phyloP scores from a whole-genome alignment of 2,329 filamentous ascomycete species.

The Alternaria solani region DNA sequence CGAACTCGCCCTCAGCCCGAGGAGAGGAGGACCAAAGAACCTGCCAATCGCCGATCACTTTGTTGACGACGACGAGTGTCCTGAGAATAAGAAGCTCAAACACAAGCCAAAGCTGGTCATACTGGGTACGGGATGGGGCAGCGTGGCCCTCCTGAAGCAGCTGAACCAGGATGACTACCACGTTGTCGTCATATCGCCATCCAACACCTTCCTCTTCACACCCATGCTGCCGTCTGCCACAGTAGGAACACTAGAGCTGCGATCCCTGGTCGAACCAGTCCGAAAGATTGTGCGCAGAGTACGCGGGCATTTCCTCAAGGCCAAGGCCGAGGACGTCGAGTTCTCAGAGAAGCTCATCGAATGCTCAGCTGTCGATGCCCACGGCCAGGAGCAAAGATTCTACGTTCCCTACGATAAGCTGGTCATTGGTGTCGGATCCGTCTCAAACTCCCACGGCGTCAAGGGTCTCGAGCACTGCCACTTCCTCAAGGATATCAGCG shows the following conservation, averaged over 20 bases:
- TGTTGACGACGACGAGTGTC: constrained; percentile 86
- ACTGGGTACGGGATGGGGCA: constrained; percentile 93
- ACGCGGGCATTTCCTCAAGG: constrained; percentile 88
- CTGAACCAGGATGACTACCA: constrained; percentile 92
- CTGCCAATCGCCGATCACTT: constrained; percentile 87
- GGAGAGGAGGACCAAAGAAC: constrained; percentile 90
- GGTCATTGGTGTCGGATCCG: constrained; percentile 88
- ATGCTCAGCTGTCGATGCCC: constrained; percentile 74
- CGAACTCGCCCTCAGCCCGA: constrained; percentile 79
- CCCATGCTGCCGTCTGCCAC: constrained; percentile 98
- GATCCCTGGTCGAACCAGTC: constrained; percentile 92
- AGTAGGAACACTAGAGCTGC: constrained; percentile 89
- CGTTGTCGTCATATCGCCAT: constrained; percentile 91
- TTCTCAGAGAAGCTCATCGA: constrained; percentile 93
- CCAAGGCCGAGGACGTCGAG: constrained; percentile 85
- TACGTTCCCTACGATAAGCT: constrained; percentile 98
- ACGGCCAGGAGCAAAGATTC: constrained; percentile 79
- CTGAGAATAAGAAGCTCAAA: constrained; percentile 73
- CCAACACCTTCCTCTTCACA: constrained; percentile 97
- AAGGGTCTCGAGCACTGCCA: constrained; percentile 92
- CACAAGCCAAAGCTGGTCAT: constrained; percentile 94
- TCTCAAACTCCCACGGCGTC: constrained; percentile 94
- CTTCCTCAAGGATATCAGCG: constrained; percentile 94
- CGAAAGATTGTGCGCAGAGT: constrained; percentile 81
- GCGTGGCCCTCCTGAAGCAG: constrained; percentile 88